A percentile compares a stretch with the other conserved stretches of the same genome.
Conservation (phyloP, 2,329 filamentous ascomycete genomes). For the Fusarium austroafricanum region DNA sequence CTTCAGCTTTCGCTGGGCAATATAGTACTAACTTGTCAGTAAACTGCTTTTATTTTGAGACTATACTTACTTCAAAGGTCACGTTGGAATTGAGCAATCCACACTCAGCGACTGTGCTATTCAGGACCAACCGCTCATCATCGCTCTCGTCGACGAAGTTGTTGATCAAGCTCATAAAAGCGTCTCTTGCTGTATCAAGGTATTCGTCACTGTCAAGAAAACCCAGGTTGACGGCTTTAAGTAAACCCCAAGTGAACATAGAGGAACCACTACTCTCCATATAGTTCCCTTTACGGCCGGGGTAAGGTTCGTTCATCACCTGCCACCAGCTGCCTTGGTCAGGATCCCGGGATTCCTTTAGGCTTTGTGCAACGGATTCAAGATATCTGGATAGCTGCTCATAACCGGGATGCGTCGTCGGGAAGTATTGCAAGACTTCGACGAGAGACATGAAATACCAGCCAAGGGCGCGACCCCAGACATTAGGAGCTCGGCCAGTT, state of each 20-base stretch:
- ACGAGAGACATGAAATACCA: slow-evolving; percentile 64
- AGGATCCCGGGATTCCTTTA: slow-evolving; percentile 55
- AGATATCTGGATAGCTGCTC: slow-evolving; percentile 53
- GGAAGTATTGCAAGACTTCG: slow-evolving; percentile 59
- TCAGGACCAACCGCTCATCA: slow-evolving; percentile 59
- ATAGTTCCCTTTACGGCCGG: slow-evolving; percentile 62
- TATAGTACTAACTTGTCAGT: slow-evolving; percentile 27
- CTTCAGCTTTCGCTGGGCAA: not conserved
- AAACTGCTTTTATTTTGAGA: accelerated
- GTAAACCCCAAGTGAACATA: slow-evolving; percentile 65
- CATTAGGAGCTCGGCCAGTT: slow-evolving; percentile 61
- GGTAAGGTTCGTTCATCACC: slow-evolving; percentile 63
- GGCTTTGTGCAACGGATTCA: slow-evolving; percentile 51
- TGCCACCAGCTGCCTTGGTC: slow-evolving; percentile 66
- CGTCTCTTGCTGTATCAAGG: slow-evolving; percentile 14
- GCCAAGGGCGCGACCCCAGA: slow-evolving; percentile 63
- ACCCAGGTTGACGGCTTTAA: slow-evolving; percentile 53
- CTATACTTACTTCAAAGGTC: slow-evolving; percentile 58
- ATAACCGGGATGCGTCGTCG: slow-evolving; percentile 48
- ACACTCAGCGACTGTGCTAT: slow-evolving; percentile 60
- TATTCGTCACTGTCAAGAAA: slow-evolving; percentile 26
- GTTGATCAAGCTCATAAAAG: slow-evolving; percentile 50
- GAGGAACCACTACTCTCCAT: slow-evolving; percentile 68
- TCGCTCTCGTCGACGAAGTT: slow-evolving; percentile 57
- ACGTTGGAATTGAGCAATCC: slow-evolving; percentile 61